Evolutionary conservation across 1,139 yeast species (phyloP), one percentile per base, ranked within the genome.

Genomic region (Zygotorulaspora mrakii): DNA sequence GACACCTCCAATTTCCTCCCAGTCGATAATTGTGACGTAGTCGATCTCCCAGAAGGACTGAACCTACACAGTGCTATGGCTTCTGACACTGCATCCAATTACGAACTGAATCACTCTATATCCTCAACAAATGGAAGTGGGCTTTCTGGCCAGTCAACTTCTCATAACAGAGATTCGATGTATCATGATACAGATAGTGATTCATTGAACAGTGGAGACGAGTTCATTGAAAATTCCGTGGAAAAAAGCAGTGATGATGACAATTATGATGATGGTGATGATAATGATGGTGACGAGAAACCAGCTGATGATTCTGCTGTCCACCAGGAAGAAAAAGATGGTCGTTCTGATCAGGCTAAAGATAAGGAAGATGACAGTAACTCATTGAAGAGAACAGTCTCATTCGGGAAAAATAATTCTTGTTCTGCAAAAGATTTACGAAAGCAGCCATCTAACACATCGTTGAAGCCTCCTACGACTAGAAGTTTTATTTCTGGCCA

Each of bases 201-300:
- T 16, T 47, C 48, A 27, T 45, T 52, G 43, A 75, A 70, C 69
- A 47, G 76, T 64, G 64, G 71, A 62, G 39, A 78, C 70, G 53
- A 53, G 32, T 54, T 54, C 37, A 54, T 54, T 32, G 59, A 53
- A 36, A 44, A 53, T 33, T 51, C 57, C 5, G 43, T 44, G 20
- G 39, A 42, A 5, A 46, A 45, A 22, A 43, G 47, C 23, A 50
- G 51, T 32, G 52, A 48, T 23, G 53, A 49, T 14, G 53, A 46
- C 10, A 45, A 37, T 6, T 48, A 42, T 14, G 42, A 40, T 38
- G 18, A 14, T 10, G 45, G 37, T 7, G 49, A 42, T 14, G 41
- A 40, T 38, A n/a, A 14, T n/a, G 11, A 28, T 69, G 47, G 76
- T 64, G 64, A 71, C 62, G 38, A 78, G 71, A 53, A 53, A 33